These are phyloP conservation scores for Exophiala dermatitidis DNA, from an alignment of 2,329 filamentous ascomycete genomes.

Conservation along the genomic window DNA sequence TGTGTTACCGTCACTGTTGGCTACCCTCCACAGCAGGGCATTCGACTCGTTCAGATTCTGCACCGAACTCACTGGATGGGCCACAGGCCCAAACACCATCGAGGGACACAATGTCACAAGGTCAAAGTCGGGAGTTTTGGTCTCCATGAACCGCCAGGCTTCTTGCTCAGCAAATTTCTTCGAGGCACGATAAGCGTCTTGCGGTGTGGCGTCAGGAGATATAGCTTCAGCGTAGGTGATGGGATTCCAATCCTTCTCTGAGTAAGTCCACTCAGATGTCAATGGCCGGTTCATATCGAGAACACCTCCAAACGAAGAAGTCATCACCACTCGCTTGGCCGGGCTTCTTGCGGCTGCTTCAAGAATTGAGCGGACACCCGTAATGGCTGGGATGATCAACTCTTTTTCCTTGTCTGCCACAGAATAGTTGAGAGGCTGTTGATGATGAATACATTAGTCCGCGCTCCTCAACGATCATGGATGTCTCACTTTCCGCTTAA, in stretches of 20 bases:
- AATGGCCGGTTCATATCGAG: conserved; percentile 43
- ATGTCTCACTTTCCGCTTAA: too few species aligned
- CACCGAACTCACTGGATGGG: conserved; percentile 34
- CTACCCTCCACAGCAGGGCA: conserved; percentile 33
- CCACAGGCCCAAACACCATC: conserved; percentile 42
- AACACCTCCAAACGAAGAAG: conserved; percentile 62
- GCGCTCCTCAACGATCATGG: too few species aligned
- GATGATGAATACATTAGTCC: too few species aligned
- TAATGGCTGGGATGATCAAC: conserved; percentile 53
- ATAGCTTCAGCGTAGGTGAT: conserved; percentile 37
- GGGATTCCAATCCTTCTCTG: conserved; percentile 37
- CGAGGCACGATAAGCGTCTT: conserved; percentile 41
- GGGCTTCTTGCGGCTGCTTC: conserved; percentile 54
- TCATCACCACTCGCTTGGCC: conserved; percentile 66
- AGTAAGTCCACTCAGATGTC: conserved; percentile 28
- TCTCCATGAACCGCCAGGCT: conserved; percentile 33
- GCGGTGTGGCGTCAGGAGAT: conserved; percentile 29
- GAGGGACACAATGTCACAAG: conserved; percentile 43
- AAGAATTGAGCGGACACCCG: conserved; percentile 56
- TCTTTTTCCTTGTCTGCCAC: conserved; percentile 61
- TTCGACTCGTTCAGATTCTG: conserved; percentile 41
- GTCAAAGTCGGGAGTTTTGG: conserved; percentile 36
- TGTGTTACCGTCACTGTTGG: conserved; percentile 15
- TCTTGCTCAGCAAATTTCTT: conserved; percentile 61
- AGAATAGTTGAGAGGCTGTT: conserved; percentile 62